Evolutionary conservation across 495 filamentous ascomycete species (phyloP).

Genomic region (Hypoxylon crocopeplum): DNA sequence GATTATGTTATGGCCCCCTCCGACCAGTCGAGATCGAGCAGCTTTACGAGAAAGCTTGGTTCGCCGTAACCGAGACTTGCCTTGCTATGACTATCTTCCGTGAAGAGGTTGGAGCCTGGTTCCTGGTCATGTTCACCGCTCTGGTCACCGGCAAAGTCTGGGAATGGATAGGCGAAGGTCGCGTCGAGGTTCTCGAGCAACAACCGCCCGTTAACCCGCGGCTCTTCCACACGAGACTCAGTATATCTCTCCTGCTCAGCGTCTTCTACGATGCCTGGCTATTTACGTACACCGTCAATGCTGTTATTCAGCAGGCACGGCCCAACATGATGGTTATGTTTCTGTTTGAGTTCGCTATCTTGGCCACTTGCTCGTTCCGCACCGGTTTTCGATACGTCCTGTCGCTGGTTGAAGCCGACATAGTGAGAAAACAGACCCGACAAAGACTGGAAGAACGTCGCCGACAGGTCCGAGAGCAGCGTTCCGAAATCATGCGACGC

Average conservation of each 20-base stretch:
- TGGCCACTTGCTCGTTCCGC: conserved; percentile 79
- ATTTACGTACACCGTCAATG: conserved; percentile 78
- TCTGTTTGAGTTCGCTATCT: conserved; percentile 92
- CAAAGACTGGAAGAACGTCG: conserved; percentile 67
- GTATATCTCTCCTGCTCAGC: conserved; percentile 77
- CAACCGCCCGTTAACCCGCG: conserved; percentile 90
- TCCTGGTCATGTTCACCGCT: conserved; percentile 92
- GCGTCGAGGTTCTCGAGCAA: conserved; percentile 93
- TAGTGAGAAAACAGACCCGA: conserved; percentile 73
- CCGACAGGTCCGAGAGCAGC: conserved; percentile 60
- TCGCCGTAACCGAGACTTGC: conserved; percentile 94
- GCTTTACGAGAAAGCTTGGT: conserved; percentile 97
- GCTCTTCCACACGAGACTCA: conserved; percentile 86
- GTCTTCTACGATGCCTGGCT: conserved; percentile 78
- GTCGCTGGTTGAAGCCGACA: conserved; percentile 76
- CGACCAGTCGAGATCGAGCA: conserved; percentile 95
- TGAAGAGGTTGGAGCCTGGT: conserved; percentile 91
- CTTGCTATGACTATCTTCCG: conserved; percentile 99
- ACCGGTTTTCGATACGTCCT: conserved; percentile 79
- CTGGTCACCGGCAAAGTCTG: conserved; percentile 95
- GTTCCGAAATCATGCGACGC: conserved; percentile 69
- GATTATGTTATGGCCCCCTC: conserved; percentile 87
- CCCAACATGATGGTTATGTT: conserved; percentile 99
- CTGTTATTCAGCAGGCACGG: conserved; percentile 81
- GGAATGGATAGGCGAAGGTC: conserved; percentile 96